Conservation (phyloP, 371 early-diverging fungal genomes). For the Mucor velutinosus region DNA sequence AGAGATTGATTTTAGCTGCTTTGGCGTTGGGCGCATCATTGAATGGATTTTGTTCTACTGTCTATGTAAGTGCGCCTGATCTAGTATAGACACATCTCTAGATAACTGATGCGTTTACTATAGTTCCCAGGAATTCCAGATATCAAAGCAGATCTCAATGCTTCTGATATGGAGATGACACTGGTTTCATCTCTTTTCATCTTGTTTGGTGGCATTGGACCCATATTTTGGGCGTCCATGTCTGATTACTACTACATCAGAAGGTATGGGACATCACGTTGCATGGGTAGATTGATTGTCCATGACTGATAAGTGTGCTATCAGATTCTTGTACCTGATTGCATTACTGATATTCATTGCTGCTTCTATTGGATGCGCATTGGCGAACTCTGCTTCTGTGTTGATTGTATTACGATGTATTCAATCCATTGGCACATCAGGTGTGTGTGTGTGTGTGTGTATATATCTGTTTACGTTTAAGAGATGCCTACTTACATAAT, state of each 20-base stretch:
- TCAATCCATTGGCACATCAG: constrained; percentile 74
- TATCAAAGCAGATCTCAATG: constrained; percentile 48
- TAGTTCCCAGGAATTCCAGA: constrained; percentile 46
- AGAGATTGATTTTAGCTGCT: constrained; percentile 34
- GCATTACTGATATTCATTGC: constrained; percentile 59
- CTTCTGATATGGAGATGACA: constrained; percentile 48
- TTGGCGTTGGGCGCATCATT: constrained; percentile 37
- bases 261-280: constrained; percentile 22
- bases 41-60: constrained; percentile 44
- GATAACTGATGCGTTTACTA: background rate
- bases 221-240: constrained; percentile 68
- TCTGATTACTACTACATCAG: constrained; percentile 65
- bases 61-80: constrained; percentile 25
- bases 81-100: background rate
- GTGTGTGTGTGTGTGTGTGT: constrained; percentile 36
- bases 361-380: constrained; percentile 67
- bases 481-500: background rate
- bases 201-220: constrained; percentile 54
- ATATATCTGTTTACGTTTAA: background rate
- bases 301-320: background rate
- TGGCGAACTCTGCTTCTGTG: constrained; percentile 53
- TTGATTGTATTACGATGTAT: constrained; percentile 68
- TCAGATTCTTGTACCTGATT: constrained; percentile 23
- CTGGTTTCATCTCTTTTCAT: constrained; percentile 58
- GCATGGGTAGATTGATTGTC: background rate